Conservation (phyloP, 768 basidiomycete genomes). For the Leccinum obscurum region DNA sequence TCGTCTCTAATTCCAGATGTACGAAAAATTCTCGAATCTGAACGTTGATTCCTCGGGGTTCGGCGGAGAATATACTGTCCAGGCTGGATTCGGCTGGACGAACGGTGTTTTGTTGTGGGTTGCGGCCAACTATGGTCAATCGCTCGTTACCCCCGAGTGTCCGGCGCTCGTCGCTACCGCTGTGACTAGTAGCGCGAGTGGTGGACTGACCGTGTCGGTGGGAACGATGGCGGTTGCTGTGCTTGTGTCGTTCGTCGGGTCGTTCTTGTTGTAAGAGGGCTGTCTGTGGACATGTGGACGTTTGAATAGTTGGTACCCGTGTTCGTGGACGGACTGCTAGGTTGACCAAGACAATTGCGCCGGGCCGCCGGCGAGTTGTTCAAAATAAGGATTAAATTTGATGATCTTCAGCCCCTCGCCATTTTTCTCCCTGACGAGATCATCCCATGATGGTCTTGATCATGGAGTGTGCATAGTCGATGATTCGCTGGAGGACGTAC, state of each 20-base stretch:
- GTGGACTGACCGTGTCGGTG: not conserved
- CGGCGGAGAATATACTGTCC: conserved; percentile 89
- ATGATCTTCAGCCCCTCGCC: too few species aligned
- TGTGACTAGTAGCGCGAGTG: not conserved
- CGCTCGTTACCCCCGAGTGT: conserved; percentile 63
- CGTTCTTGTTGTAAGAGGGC: not conserved
- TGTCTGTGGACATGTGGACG: not conserved
- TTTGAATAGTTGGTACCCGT: not conserved
- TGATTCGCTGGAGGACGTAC: too few species aligned
- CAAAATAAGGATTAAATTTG: too few species aligned
- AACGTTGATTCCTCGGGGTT: conserved; percentile 78
- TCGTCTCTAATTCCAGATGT: conserved; percentile 55
- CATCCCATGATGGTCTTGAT: too few species aligned
- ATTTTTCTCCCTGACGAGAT: too few species aligned
- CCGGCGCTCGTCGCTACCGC: conserved; percentile 41
- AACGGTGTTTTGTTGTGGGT: conserved; percentile 81
- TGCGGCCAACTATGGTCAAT: conserved; percentile 61
- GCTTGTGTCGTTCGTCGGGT: conserved; percentile 5
- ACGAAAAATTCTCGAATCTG: conserved; percentile 80
- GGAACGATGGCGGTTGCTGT: not conserved
- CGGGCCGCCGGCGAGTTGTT: too few species aligned
- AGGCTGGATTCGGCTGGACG: conserved; percentile 88
- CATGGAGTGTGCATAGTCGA: too few species aligned
- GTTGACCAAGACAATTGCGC: too few species aligned
- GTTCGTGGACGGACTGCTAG: too few species aligned